Percentiles rank a stretch among this genome's conserved stretches.
These are phyloP conservation scores for Fusarium neocosmosporiellum DNA, from an alignment of 2,329 filamentous ascomycete species.

Conservation along the genomic window DNA sequence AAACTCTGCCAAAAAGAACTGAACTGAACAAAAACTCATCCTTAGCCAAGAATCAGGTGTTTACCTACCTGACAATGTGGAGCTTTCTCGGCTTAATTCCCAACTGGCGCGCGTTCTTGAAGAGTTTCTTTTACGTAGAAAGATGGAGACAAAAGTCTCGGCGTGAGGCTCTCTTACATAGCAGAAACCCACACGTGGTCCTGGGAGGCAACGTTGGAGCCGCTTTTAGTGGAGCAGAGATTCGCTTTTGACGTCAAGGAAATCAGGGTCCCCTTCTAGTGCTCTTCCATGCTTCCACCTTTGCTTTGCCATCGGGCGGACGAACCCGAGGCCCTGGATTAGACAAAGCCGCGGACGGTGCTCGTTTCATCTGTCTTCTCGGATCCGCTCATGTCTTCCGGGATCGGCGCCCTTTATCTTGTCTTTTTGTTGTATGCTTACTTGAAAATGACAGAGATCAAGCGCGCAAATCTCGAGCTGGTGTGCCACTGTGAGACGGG, in stretches of 20 bases:
- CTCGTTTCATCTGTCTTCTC: not conserved
- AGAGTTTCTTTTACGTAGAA: slow-evolving; percentile 40
- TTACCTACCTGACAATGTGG: slow-evolving; percentile 9
- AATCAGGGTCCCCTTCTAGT: slow-evolving; percentile 20
- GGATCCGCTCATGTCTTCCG: not conserved
- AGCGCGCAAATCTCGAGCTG: not conserved
- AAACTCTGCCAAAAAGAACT: not conserved
- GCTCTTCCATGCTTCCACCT: slow-evolving; percentile 13
- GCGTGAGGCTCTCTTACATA: slow-evolving; percentile 20
- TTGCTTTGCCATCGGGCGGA: too few species aligned
- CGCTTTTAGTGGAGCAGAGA: slow-evolving; percentile 14
- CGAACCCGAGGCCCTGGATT: not conserved
- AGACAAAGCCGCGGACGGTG: not conserved
- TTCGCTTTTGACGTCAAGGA: slow-evolving; percentile 27
- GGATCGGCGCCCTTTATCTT: slow-evolving; percentile 6
- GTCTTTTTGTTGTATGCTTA: not conserved
- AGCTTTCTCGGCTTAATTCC: slow-evolving; percentile 8
- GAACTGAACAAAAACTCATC: not conserved
- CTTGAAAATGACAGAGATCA: not conserved
- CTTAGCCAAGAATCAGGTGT: not conserved
- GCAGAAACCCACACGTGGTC: slow-evolving; percentile 15
- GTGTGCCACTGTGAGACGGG: not conserved
- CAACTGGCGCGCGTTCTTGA: slow-evolving; percentile 7
- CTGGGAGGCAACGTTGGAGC: slow-evolving; percentile 16
- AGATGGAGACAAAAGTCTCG: slow-evolving; percentile 34